Base-by-base conservation (phyloP, 495 filamentous ascomycete species). In the Penicillium crystallinum region DNA sequence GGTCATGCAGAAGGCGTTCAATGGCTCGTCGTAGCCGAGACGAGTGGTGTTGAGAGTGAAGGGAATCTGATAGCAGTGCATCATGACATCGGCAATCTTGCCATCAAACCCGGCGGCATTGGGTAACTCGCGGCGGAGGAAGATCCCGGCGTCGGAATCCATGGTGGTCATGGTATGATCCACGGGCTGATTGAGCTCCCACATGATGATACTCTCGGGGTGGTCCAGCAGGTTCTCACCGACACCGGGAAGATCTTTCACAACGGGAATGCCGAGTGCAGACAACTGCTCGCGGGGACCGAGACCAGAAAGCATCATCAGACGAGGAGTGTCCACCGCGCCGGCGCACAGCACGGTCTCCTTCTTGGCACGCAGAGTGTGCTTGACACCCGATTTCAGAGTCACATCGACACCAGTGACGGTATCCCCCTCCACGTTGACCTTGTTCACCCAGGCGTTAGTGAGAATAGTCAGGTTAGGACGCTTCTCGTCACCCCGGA, bases 11-110 rank as follows among this genome's bases (percentile, higher is more conserved):
- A 93, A 93, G 47, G 88, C 88, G 61, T 91, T 81, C 27, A 84
- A 72, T 25, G 86, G 86, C 15, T 72, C 75, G 59, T 87, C 79
- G 58, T 91, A 91, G 38, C 88, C 88, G 6, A 92, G 73, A n/a
- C 88, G 78, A 5, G 70, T 65, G 43, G 81, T 86, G 73, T 87
- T 87, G 51, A 86, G 76, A 35, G 81, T 85, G 69, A 90, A 90
- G 29, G 87, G 88, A 49, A 90, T 90, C 67, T 93, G 89, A 69
- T 91, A 91, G 76, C 88, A 91, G 70, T 93, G 89, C 87, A 91
- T 90, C 88, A 91, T 91, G 49, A 93, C 68, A 60, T 93, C 88
- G 49, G 84, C 84, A 33, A 83, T 81, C 37, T 83, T 79, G 55
- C 83, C 84, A 56, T 89, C 87, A 9, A 73, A 71, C 10, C 79